Conservation (phyloP, 208 protist species). For the Wallacemonas sp. region DNA sequence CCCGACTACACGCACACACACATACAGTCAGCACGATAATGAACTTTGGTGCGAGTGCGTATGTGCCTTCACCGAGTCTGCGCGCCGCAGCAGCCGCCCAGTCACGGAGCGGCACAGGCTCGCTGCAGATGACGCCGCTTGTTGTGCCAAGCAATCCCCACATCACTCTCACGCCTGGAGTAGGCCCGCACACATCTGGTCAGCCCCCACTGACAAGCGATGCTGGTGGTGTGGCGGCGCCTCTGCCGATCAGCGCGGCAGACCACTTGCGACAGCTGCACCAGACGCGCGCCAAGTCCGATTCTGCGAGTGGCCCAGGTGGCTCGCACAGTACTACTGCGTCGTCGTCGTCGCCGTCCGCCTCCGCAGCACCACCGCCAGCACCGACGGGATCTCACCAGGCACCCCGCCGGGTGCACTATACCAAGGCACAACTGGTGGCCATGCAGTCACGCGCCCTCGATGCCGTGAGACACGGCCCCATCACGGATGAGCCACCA, state of each 20-base stretch:
- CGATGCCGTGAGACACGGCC: slow-evolving; percentile 24
- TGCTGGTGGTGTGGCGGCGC: background rate
- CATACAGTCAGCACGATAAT: slow-evolving; percentile 9
- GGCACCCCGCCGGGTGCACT: slow-evolving; percentile 17
- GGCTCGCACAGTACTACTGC: too few relatives aligned
- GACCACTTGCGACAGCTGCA: slow-evolving; percentile 29
- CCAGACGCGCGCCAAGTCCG: background rate
- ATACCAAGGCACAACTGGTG: slow-evolving; percentile 42
- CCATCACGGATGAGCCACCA: slow-evolving; percentile 43
- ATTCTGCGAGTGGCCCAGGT: too few relatives aligned
- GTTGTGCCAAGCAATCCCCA: background rate
- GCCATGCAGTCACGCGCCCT: slow-evolving; percentile 27
- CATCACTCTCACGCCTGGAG: background rate
- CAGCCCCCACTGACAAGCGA: background rate
- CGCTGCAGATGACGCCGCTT: background rate
- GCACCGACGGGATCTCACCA: too few relatives aligned
- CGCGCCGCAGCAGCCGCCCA: background rate
- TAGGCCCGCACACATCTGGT: too few relatives aligned
- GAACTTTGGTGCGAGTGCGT: slow-evolving; percentile 38
- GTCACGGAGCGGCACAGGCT: background rate
- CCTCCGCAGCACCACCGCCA: background rate
- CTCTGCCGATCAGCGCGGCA: slow-evolving; percentile 25
- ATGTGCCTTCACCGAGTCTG: slow-evolving; percentile 30
- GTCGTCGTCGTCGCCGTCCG: too few relatives aligned
- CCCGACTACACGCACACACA: background rate